phyloP scores from a whole-genome alignment of 805 yeast species.

The Jamesozyma piceae region DNA sequence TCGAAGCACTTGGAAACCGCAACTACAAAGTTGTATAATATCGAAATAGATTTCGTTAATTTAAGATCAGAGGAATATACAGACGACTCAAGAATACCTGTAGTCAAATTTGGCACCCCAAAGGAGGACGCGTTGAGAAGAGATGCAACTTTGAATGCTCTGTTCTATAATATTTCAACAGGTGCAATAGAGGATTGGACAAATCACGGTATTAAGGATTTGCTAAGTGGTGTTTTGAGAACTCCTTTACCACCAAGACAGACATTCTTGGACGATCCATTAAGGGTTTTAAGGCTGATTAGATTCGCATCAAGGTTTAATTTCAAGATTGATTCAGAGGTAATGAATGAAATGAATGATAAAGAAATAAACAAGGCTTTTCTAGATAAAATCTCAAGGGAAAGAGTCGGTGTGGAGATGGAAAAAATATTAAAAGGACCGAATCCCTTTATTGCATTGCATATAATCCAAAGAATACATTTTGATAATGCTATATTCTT shows the following conservation, averaged over 20 bases:
- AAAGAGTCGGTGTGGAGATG: slow-evolving; percentile 80
- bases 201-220: slow-evolving; percentile 61
- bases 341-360: slow-evolving; percentile 56
- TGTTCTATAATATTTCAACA: slow-evolving; percentile 73
- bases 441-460: slow-evolving; percentile 55
- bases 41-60: slow-evolving; percentile 92
- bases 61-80: slow-evolving; percentile 81
- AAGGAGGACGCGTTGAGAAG: slow-evolving; percentile 84
- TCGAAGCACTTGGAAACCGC: slow-evolving; percentile 96
- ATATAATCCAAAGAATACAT: slow-evolving; percentile 44
- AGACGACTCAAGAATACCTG: slow-evolving; percentile 77
- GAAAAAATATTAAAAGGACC: slow-evolving; percentile 62
- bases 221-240: slow-evolving; percentile 58
- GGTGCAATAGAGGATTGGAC: slow-evolving; percentile 79
- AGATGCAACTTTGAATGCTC: slow-evolving; percentile 91
- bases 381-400: slow-evolving; percentile 70
- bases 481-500: slow-evolving; percentile 53
- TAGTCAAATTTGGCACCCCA: slow-evolving; percentile 77
- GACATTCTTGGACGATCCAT: slow-evolving; percentile 90
- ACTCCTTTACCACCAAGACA: slow-evolving; percentile 81
- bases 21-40: slow-evolving; percentile 72
- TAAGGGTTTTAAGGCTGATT: slow-evolving; percentile 74
- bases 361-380: slow-evolving; percentile 50
- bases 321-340: slow-evolving; percentile 52
- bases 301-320: slow-evolving; percentile 77